Conservation (phyloP, 2,329 filamentous ascomycete species). For the Diaporthe nobilis region DNA sequence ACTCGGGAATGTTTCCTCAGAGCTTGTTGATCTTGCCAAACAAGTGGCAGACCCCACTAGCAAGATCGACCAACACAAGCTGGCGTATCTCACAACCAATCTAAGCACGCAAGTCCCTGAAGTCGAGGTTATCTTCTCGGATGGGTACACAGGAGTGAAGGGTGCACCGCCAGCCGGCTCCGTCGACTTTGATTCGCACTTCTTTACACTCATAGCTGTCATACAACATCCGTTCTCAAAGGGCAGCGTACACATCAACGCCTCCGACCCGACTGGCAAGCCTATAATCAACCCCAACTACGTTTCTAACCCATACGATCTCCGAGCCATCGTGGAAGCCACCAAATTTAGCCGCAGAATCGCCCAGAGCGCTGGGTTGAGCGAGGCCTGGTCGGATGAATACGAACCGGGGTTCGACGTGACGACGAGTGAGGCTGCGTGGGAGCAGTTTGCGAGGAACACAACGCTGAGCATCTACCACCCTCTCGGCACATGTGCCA, state of each 20-base stretch:
- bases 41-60: background rate
- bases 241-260: slow-evolving; percentile 31
- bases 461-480: slow-evolving; percentile 25
- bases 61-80: slow-evolving; percentile 20
- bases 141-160: slow-evolving; percentile 10
- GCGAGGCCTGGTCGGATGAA: slow-evolving; percentile 15
- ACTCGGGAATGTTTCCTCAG: slow-evolving; percentile 7
- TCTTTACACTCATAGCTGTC: slow-evolving; percentile 14
- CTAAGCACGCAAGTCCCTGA: slow-evolving; percentile 2
- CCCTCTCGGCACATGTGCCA: slow-evolving; percentile 28
- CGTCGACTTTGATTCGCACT: slow-evolving; percentile 7
- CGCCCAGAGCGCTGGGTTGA: background rate
- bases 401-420: slow-evolving; percentile 30
- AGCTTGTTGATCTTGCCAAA: slow-evolving; percentile 9
- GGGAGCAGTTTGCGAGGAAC: slow-evolving; percentile 31
- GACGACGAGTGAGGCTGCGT: background rate
- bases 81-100: slow-evolving; percentile 19
- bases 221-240: slow-evolving; percentile 31
- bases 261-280: slow-evolving; percentile 10
- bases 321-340: slow-evolving; percentile 5
- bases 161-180: slow-evolving; percentile 18
- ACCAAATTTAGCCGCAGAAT: slow-evolving; percentile 6
- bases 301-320: slow-evolving; percentile 22
- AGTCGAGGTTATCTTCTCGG: slow-evolving; percentile 22
- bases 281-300: slow-evolving; percentile 18